A percentile compares a stretch with the other conserved stretches of the same genome.
phyloP scores from a whole-genome alignment of 345 rosid genomes.

The Conringia planisiliqua region DNA sequence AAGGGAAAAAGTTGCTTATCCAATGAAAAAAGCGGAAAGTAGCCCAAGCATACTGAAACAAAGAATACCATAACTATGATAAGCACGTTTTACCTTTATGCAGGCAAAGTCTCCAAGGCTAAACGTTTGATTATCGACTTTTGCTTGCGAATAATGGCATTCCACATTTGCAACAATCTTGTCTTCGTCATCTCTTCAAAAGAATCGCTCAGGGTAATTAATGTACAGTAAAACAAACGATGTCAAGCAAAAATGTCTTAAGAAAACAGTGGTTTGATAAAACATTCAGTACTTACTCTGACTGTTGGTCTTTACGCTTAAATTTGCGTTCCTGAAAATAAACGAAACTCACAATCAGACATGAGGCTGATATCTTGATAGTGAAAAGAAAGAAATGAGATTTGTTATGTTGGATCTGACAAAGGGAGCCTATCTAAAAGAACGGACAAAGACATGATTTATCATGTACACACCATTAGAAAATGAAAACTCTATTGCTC shows the following conservation, averaged over 20 bases:
- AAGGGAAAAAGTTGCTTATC: not conserved
- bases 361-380: not conserved
- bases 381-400: not conserved
- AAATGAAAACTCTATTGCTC: not conserved
- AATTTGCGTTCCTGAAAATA: slow-evolving; percentile 54
- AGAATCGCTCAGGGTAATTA: slow-evolving; percentile 5
- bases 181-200: slow-evolving; percentile 64
- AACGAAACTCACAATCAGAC: slow-evolving; percentile 30
- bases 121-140: slow-evolving; percentile 44
- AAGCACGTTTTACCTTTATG: slow-evolving; percentile 51
- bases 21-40: slow-evolving; percentile 1
- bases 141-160: slow-evolving; percentile 81
- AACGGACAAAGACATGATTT: not conserved
- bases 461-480: not conserved
- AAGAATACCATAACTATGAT: slow-evolving; percentile 1
- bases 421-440: not conserved
- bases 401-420: not conserved
- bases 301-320: slow-evolving; percentile 19
- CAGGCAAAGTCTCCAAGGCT: slow-evolving; percentile 72
- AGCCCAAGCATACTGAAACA: not conserved
- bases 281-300: slow-evolving; percentile 39
- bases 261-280: slow-evolving; percentile 19
- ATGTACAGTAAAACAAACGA: slow-evolving; percentile 18
- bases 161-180: slow-evolving; percentile 70
- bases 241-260: not conserved